Evolutionary conservation across 2,329 filamentous ascomycete genomes (phyloP), one percentile per base, ranked within the genome.

Genomic region (Trichoderma lentiforme): DNA sequence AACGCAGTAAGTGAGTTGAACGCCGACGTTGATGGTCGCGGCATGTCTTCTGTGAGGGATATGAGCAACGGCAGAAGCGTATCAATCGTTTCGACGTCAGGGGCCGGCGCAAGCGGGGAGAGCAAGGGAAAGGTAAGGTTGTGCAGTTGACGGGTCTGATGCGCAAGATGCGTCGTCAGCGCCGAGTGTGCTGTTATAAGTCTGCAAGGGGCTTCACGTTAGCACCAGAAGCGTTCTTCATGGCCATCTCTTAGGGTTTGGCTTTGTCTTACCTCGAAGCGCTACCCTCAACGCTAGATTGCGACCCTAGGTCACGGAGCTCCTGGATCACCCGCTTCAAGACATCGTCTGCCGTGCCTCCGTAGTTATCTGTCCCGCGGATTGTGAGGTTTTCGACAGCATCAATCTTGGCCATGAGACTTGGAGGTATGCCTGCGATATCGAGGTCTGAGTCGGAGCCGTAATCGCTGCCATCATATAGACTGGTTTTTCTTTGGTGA

Each of bases 171-270:
- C 24, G 92, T 92, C 61, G 92, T 90, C 63, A 94, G 83, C 15
- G 92, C 91, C 32, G 91, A 89, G 80, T 94, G 91, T 39, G 92
- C 90, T 57, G 92, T 94, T 79, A 93, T 92, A 74, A 94, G 83
- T 77, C 92, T 94, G 14, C 14, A 76, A 39, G 3, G 11, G 36
- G 4, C 8, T 39, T 53, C 7, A 51, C 6, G 11, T 58, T 34
- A 71, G 61, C 32, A 43, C 28, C 28, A 36, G 11, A 26, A 15
- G 15, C 39, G 9, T 60, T 47, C n/a, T 28, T 28, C 67, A 21
- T 36, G 11, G 34, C 39, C 18, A 39, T 24, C 12, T 36, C 53
- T 30, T 18, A 7, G 12, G 32, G 21, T n/a, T 24, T 58, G 36
- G 26, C 12, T 12, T 18, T 58, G 28, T n/a, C 83, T 78, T 80